A percentile compares a stretch with the other conserved stretches of the same genome.
Conservation (phyloP, 345 rosid genomes). For the Eucalyptus globulus region DNA sequence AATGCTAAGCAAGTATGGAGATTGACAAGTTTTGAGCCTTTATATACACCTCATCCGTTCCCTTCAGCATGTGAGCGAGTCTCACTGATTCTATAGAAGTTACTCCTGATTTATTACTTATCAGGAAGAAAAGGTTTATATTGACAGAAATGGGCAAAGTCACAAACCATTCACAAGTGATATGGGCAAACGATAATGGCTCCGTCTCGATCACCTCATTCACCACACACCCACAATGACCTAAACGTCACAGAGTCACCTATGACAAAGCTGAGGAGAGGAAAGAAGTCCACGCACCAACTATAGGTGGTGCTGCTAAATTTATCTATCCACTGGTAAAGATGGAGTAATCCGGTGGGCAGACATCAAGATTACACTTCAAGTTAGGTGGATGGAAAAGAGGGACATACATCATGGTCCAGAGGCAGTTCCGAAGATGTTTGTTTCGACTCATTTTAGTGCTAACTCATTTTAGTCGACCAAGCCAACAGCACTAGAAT, state of each 20-base stretch:
- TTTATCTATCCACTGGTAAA: neutral
- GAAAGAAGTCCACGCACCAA: neutral
- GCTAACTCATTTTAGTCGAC: neutral
- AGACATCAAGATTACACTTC: neutral
- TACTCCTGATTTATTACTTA: neutral
- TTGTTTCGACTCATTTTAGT: neutral
- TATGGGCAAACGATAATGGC: neutral
- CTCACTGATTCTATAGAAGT: neutral
- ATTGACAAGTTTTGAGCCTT: neutral
- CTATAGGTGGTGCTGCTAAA: neutral
- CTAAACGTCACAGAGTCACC: neutral
- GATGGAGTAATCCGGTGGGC: neutral
- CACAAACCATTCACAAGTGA: neutral
- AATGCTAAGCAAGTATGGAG: neutral
- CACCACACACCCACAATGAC: neutral
- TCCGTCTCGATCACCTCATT: neutral
- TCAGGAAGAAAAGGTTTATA: neutral
- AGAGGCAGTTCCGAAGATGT: neutral
- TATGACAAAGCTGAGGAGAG: neutral
- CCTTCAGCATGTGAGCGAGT: neutral
- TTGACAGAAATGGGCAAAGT: neutral
- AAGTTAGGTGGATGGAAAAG: neutral
- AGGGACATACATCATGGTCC: neutral
- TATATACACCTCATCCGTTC: neutral
- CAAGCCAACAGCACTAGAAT: neutral